phyloP scores from a whole-genome alignment of 2,329 filamentous ascomycete species.

The Hypoxylon rubiginosum region DNA sequence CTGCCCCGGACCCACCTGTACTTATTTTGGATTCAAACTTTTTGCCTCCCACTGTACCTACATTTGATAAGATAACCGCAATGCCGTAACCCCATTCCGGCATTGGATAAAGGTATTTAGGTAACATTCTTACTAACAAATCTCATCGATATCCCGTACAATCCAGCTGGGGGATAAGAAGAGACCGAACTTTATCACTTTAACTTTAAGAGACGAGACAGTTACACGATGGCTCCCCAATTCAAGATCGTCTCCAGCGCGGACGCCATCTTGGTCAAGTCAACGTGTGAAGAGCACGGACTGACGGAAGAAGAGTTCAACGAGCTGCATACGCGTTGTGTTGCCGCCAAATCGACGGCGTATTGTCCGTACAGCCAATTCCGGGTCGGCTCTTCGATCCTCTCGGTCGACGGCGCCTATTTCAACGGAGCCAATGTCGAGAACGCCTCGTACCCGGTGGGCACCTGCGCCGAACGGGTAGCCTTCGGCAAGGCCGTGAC shows the following conservation, averaged over 20 bases:
- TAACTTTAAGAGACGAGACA: constrained; percentile 24
- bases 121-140: constrained; percentile 33
- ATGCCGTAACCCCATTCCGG: constrained; percentile 15
- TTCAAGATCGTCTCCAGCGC: constrained; percentile 46
- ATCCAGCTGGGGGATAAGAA: background rate
- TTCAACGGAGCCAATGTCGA: constrained; percentile 90
- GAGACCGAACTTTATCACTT: constrained; percentile 18
- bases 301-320: constrained; percentile 75
- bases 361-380: constrained; percentile 97
- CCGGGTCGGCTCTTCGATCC: constrained; percentile 86
- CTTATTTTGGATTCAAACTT: too few species aligned
- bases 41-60: too few species aligned
- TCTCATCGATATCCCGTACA: background rate
- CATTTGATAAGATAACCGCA: constrained; percentile 9
- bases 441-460: constrained; percentile 92
- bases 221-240: constrained; percentile 25
- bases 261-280: constrained; percentile 46
- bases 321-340: constrained; percentile 71
- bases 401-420: constrained; percentile 66
- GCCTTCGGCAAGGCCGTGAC: constrained; percentile 85
- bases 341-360: constrained; percentile 80
- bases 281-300: constrained; percentile 57
- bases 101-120: constrained; percentile 17
- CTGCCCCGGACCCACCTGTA: too few species aligned
- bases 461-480: constrained; percentile 96